phyloP scores from a whole-genome alignment of 805 yeast genomes.

The Nakazawaea populi region DNA sequence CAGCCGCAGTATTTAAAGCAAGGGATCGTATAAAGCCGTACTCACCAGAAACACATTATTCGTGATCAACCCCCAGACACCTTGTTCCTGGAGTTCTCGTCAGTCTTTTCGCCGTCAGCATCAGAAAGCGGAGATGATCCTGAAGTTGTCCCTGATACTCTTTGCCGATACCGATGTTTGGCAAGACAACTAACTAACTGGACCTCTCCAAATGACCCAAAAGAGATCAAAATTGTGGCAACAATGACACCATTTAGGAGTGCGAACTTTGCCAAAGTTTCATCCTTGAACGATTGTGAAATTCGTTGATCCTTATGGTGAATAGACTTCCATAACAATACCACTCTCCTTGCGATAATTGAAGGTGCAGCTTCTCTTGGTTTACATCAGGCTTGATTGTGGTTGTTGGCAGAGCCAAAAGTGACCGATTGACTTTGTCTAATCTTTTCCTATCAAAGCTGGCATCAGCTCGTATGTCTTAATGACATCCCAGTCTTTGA shows the following conservation, averaged over 20 bases:
- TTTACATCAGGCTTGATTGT: constrained; percentile 59
- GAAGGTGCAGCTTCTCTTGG: constrained; percentile 77
- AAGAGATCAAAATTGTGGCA: constrained; percentile 48
- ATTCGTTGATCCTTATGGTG: constrained; percentile 65
- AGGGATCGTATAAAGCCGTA: too few relatives aligned
- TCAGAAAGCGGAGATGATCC: constrained; percentile 8
- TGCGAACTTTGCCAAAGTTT: constrained; percentile 37
- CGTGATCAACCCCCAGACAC: too few relatives aligned
- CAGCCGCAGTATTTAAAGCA: too few relatives aligned
- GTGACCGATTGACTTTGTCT: constrained; percentile 62
- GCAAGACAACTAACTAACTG: constrained; percentile 25
- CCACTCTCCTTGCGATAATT: constrained; percentile 45
- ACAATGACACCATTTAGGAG: constrained; percentile 36
- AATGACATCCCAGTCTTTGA: constrained; percentile 32
- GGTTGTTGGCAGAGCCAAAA: constrained; percentile 43
- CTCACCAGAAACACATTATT: too few relatives aligned
- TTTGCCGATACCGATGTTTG: constrained; percentile 26
- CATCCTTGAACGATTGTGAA: constrained; percentile 43
- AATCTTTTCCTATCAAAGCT: constrained; percentile 44
- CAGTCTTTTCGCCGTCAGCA: too few relatives aligned
- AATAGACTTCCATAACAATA: constrained; percentile 66
- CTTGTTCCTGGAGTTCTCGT: too few relatives aligned
- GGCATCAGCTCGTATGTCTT: constrained; percentile 69
- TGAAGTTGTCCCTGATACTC: constrained; percentile 30
- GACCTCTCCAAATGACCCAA: constrained; percentile 50